phyloP scores from a whole-genome alignment of 345 rosid species.

The Eutrema yunnanense region DNA sequence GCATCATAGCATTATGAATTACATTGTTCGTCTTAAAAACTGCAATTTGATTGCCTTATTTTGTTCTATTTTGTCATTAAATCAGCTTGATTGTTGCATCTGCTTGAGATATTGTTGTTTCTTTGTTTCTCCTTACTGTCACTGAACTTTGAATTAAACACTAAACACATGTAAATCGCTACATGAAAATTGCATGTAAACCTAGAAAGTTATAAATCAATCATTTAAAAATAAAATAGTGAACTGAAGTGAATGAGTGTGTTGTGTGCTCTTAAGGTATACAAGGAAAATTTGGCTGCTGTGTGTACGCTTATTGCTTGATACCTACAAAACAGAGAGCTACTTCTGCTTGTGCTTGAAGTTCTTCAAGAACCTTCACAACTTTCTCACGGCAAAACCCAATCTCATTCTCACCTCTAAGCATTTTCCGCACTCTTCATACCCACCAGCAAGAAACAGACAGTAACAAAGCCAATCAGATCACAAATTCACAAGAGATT shows the following conservation, averaged over 20 bases:
- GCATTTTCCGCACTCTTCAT: too few species aligned
- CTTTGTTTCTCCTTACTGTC: not conserved
- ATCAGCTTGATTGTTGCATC: too few species aligned
- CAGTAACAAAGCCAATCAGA: too few species aligned
- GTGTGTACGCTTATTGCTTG: constrained; percentile 39
- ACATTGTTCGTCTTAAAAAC: too few species aligned
- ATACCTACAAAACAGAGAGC: constrained; percentile 84
- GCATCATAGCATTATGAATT: too few species aligned
- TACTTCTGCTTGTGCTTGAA: constrained; percentile 95
- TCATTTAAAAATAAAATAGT: not conserved
- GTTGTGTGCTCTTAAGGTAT: not conserved
- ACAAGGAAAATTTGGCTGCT: not conserved
- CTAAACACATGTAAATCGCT: not conserved
- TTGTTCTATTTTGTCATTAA: too few species aligned
- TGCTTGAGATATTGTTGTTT: not conserved
- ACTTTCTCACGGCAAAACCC: constrained; percentile 52
- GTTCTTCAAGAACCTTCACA: constrained; percentile 83
- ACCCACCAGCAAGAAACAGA: too few species aligned
- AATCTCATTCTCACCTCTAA: constrained; percentile 35
- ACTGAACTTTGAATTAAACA: not conserved
- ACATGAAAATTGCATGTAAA: too few species aligned
- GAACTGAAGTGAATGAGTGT: not conserved
- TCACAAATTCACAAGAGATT: too few species aligned
- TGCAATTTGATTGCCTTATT: too few species aligned
- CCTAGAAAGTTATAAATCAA: not conserved